Conservation (phyloP, 306 rosid genomes). For the Trifolium fragiferum region DNA sequence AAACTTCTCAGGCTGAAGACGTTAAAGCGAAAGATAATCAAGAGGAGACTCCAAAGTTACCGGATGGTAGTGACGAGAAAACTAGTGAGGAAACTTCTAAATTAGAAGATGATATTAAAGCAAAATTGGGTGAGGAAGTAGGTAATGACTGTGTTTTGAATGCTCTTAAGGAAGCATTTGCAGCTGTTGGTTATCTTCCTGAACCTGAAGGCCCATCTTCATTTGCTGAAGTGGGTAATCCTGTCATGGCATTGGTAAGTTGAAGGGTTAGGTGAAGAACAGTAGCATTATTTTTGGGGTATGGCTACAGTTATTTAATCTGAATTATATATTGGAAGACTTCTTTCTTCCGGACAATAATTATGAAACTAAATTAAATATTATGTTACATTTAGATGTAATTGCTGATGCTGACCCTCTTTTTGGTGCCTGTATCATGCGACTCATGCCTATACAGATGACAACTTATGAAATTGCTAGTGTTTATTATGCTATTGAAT, state of each 20-base stretch:
- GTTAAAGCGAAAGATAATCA: conserved; percentile 47
- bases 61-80: conserved; percentile 58
- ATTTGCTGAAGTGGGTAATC: conserved; percentile 87
- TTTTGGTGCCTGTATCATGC: conserved; percentile 27
- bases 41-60: conserved; percentile 51
- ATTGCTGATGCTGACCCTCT: conserved; percentile 23
- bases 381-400: conserved; percentile 22
- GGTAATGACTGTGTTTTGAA: conserved; percentile 63
- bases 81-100: conserved; percentile 50
- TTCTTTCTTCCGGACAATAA: conserved; percentile 12
- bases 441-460: conserved; percentile 29
- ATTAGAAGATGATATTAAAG: conserved; percentile 53
- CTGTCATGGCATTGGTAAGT: conserved; percentile 93
- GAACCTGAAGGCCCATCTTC: conserved; percentile 71
- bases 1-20: conserved; percentile 60
- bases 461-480: conserved; percentile 19
- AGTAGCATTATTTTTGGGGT: conserved; percentile 14
- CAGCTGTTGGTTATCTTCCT: conserved; percentile 73
- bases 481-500: conserved; percentile 37
- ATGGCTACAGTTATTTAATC: conserved; percentile 16
- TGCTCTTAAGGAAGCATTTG: conserved; percentile 87
- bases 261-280: conserved; percentile 33
- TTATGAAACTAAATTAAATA: conserved; percentile 6
- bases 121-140: conserved; percentile 50
- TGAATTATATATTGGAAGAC: conserved; percentile 22